A percentile compares a stretch with the other conserved stretches of the same genome.
These are phyloP conservation scores for Penicillium atrosanguineum DNA, from an alignment of 495 filamentous ascomycete species.

Conservation along the genomic window DNA sequence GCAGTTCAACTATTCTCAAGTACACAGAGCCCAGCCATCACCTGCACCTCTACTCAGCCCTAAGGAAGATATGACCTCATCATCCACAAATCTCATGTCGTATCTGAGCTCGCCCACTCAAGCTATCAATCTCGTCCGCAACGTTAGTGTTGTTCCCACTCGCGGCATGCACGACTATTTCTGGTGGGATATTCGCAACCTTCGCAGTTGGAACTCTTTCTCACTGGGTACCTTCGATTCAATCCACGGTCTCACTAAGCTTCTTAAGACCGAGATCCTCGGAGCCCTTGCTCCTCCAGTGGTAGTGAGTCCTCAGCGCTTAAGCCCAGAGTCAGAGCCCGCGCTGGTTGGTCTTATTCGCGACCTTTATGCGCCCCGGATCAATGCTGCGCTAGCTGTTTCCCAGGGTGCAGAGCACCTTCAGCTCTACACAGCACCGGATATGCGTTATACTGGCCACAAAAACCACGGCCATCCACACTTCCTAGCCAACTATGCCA, in stretches of 20 bases:
- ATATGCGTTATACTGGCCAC: constrained; percentile 49
- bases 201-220: constrained; percentile 79
- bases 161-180: constrained; percentile 75
- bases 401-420: constrained; percentile 62
- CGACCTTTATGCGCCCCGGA: constrained; percentile 69
- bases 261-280: constrained; percentile 70
- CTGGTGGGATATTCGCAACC: constrained; percentile 92
- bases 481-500: constrained; percentile 68
- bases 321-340: constrained; percentile 71
- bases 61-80: constrained; percentile 30
- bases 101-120: constrained; percentile 80
- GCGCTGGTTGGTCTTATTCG: constrained; percentile 67
- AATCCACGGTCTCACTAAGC: constrained; percentile 67
- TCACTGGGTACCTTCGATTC: constrained; percentile 66
- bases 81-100: constrained; percentile 67
- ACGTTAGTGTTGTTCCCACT: constrained; percentile 65
- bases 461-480: constrained; percentile 55
- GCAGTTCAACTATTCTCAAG: constrained; percentile 43
- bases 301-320: constrained; percentile 44
- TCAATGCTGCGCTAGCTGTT: constrained; percentile 73
- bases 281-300: constrained; percentile 61
- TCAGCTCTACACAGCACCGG: constrained; percentile 54
- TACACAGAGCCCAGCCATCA: constrained; percentile 45
- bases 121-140: constrained; percentile 76
- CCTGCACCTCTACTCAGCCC: constrained; percentile 45